Evolutionary conservation across 2,329 filamentous ascomycete species (phyloP), one percentile per base, ranked within the genome.

Genomic region (Colletotrichum sp.): DNA sequence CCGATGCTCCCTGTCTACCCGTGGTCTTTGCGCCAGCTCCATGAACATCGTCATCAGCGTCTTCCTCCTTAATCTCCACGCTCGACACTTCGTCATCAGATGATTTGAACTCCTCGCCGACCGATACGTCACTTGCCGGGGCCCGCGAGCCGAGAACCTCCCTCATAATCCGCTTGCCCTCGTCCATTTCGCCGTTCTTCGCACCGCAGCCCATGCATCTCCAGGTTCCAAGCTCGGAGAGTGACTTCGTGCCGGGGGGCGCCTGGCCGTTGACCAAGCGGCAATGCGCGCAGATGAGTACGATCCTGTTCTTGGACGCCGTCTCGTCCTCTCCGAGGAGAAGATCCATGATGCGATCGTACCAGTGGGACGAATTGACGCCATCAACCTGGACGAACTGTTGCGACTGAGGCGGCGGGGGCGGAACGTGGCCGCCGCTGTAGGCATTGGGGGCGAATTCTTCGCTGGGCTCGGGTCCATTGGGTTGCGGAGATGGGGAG

Each of bases 261-360:
- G 97, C 97, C 82, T 98, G 97, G 1, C 97, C 97, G 82, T 99
- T 99, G 63, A 99, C 96, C 2, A 98, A 90, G 34, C 95, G 90
- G 83, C 97, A 99, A 52, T 90, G 88, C 36, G 88, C 84, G 85
- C 97, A 99, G 71, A 99, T 95, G 77, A 99, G 88, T 9, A 93
- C 96, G 74, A 98, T 92, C 21, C 97, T 92, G 84, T 98, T 98
- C 86, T 96, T 97, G 4, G 96, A 92, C 14, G 94, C 92, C 6
- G 95, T 97, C 85, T 99, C 97, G 81, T 99, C 97, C 81, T 99
- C 97, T 65, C 97, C 97, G 1, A 99, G 90, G 30, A 99, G 91
- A 0, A 98, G 91, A 81, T 99, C 97, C 73, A 99, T 88, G 69
- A 99, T 92, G 71, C 96, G 92, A 83, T 99, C 97, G 84, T 98